These are phyloP conservation scores for Drechslera avenae DNA, from an alignment of 2,329 filamentous ascomycete species.

Conservation along the genomic window DNA sequence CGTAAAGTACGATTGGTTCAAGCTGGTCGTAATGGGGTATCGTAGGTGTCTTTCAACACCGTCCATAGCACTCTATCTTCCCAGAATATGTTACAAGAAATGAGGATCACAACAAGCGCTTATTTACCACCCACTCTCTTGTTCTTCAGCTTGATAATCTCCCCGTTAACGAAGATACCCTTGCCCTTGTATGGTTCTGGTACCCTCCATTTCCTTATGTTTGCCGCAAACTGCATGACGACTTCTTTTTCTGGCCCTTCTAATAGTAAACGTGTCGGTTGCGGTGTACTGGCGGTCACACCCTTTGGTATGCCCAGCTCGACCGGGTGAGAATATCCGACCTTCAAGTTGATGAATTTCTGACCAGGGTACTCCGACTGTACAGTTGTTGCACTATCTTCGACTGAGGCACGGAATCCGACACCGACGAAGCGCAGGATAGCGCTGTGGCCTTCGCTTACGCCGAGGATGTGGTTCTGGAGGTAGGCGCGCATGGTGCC, in stretches of 20 bases:
- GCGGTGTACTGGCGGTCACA: constrained; percentile 83
- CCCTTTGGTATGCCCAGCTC: constrained; percentile 84
- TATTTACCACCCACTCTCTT: constrained; percentile 66
- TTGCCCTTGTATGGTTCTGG: constrained; percentile 99
- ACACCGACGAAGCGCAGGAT: constrained; percentile 93
- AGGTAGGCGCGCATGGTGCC: constrained; percentile 90
- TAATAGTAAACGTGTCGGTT: constrained; percentile 87
- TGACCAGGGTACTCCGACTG: constrained; percentile 75
- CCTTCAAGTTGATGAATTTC: constrained; percentile 89
- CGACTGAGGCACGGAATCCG: constrained; percentile 88
- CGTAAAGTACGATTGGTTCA: background rate
- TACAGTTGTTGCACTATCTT: constrained; percentile 72
- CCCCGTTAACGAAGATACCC: constrained; percentile 96
- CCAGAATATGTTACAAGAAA: constrained; percentile 17
- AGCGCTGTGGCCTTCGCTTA: constrained; percentile 94
- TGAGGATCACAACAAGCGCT: constrained; percentile 20
- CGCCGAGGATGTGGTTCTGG: constrained; percentile 87
- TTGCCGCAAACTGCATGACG: constrained; percentile 88
- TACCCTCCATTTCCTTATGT: constrained; percentile 83
- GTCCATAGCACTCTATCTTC: background rate
- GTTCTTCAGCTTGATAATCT: constrained; percentile 97
- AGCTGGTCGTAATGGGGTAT: background rate
- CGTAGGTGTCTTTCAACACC: background rate
- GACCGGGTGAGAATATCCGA: constrained; percentile 95
- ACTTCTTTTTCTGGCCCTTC: constrained; percentile 86